Evolutionary conservation across 1,284 basidiomycete genomes (phyloP).

Genomic region (Pisolithus thermaeus): DNA sequence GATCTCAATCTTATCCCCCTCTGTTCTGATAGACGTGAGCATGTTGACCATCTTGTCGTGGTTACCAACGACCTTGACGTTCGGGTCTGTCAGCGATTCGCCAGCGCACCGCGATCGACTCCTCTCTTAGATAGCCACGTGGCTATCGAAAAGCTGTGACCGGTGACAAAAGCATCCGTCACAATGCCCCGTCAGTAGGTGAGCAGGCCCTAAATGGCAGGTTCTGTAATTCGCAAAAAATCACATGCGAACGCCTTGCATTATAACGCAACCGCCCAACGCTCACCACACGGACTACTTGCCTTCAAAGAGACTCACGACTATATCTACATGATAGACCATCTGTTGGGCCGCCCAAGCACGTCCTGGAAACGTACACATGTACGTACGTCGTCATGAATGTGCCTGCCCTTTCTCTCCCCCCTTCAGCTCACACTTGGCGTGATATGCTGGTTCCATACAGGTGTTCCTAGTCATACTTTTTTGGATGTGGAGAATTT

Average conservation of each 20-base stretch:
- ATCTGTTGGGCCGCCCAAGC: constrained; percentile 73
- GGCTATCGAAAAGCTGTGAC: constrained; percentile 3
- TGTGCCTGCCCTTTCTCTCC: no score
- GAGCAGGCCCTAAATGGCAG: constrained; percentile 19
- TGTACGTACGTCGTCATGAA: constrained; percentile 33
- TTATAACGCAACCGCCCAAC: constrained; percentile 4
- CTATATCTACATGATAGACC: constrained; percentile 66
- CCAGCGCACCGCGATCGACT: constrained; percentile 14
- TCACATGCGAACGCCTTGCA: constrained; percentile 32
- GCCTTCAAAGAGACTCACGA: constrained; percentile 1
- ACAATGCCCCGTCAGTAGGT: neutral
- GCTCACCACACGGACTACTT: neutral
- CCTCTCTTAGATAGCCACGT: constrained; percentile 8
- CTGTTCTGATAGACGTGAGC: constrained; percentile 61
- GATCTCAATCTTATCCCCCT: constrained; percentile 69
- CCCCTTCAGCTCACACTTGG: neutral
- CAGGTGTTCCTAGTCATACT: constrained; percentile 83
- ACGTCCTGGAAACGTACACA: constrained; percentile 73
- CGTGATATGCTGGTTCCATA: neutral
- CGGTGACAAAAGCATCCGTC: neutral
- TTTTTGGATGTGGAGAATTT: constrained; percentile 85
- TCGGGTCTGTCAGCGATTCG: neutral
- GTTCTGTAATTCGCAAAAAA: constrained; percentile 7
- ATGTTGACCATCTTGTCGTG: neutral
- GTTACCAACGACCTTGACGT: neutral